These are phyloP conservation scores for Lagenidium sp. DNA, from an alignment of 352 stramenopile species.

Conservation along the genomic window DNA sequence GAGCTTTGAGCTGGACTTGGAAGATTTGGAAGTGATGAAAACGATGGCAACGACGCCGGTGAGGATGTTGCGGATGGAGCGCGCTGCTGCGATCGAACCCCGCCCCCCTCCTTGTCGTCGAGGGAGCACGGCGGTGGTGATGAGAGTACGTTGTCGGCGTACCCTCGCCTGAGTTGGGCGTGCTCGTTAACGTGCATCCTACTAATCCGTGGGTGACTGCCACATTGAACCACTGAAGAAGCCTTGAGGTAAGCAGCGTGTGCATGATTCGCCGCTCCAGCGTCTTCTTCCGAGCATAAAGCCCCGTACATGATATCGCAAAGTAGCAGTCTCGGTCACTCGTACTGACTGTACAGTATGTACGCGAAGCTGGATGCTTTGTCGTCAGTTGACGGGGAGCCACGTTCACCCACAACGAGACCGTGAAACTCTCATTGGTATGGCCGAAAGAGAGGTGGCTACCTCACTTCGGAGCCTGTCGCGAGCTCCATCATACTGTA, in stretches of 20 bases:
- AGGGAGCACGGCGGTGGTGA: neutral
- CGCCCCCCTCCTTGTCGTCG: slow-evolving; percentile 3
- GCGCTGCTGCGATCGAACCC: too few species aligned
- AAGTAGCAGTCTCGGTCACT: neutral
- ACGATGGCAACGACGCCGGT: slow-evolving; percentile 1
- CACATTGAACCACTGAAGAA: neutral
- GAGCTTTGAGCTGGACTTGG: too few species aligned
- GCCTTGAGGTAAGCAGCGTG: neutral
- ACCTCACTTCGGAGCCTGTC: too few species aligned
- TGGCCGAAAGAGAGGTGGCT: too few species aligned
- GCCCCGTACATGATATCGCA: too few species aligned
- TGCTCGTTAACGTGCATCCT: too few species aligned
- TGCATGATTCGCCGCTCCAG: neutral
- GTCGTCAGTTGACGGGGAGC: too few species aligned
- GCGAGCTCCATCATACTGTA: too few species aligned
- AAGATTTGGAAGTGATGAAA: too few species aligned
- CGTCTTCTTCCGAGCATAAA: neutral
- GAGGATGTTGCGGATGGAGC: slow-evolving; percentile 5
- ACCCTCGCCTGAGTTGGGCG: neutral
- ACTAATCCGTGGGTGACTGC: too few species aligned
- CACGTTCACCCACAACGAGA: too few species aligned
- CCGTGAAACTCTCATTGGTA: too few species aligned
- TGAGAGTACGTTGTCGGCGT: neutral
- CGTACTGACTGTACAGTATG: neutral
- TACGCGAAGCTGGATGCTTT: neutral